These are phyloP conservation scores for Coemansia sp. DNA, from an alignment of 192 early-diverging fungal species.

Conservation along the genomic window DNA sequence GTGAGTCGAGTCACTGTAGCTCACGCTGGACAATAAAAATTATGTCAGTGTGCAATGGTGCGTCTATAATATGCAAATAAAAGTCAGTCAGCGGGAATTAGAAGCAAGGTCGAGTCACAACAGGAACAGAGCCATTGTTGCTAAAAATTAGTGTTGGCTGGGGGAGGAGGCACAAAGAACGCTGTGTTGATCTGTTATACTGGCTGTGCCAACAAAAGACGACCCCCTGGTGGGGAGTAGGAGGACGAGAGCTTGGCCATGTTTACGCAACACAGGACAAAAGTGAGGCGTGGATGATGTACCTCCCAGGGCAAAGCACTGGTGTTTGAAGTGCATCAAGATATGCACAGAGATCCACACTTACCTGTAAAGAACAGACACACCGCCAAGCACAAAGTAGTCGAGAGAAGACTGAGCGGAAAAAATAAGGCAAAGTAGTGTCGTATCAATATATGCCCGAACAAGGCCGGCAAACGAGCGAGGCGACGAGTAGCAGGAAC, in stretches of 20 bases:
- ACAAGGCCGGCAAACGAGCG: background rate
- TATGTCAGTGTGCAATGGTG: conserved; percentile 3
- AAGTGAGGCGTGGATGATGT: background rate
- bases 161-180: background rate
- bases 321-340: background rate
- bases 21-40: background rate
- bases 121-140: conserved; percentile 1
- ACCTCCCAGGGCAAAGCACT: background rate
- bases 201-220: background rate
- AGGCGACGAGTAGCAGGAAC: background rate
- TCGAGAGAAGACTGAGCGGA: background rate
- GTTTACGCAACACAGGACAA: background rate
- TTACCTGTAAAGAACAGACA: conserved; percentile 6
- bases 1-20: background rate
- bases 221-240: background rate
- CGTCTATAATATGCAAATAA: background rate
- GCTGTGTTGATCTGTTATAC: conserved; percentile 1
- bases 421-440: background rate
- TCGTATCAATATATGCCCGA: background rate
- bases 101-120: background rate
- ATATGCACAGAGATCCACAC: background rate
- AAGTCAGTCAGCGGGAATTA: background rate
- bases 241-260: background rate
- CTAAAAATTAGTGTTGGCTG: conserved; percentile 1
- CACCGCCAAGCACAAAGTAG: background rate